Base-by-base conservation (phyloP, 805 yeast genomes). In the Sugiyamaella americana region DNA sequence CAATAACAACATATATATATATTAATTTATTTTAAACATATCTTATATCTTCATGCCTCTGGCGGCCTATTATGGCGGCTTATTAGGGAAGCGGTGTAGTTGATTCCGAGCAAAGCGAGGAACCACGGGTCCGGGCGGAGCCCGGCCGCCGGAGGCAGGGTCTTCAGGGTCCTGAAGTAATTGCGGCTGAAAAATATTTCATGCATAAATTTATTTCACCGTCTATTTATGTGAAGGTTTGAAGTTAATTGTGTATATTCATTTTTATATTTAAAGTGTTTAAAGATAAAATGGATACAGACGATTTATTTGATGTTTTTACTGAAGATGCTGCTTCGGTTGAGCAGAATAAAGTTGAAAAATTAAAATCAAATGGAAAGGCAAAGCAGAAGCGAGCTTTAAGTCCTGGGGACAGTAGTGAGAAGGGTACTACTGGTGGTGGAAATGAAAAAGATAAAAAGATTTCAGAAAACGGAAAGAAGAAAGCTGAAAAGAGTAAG, bases 251-350 rank as follows among this genome's bases (percentile, higher is more conserved):
- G n/a, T n/a, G n/a, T n/a, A n/a, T n/a, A n/a, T n/a, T n/a, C n/a
- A n/a, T n/a, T n/a, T n/a, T n/a, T n/a, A n/a, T n/a, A n/a, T n/a
- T n/a, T n/a, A n/a, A n/a, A n/a, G n/a, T n/a, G n/a, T n/a, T n/a
- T n/a, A n/a, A n/a, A n/a, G n/a, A n/a, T n/a, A 50, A 16, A n/a
- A 51, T 46, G 53, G 56, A 51, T 22, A 40, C 48, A 22, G 58
- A 52, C 49, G 65, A 61, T 43, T 44, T 63, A 35, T 63, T 63
- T 43, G 55, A 51, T 29, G 67, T 64, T 32, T 63, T 63, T 48
- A 49, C 55, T 4, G 65, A 63, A 51, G 52, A 57, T 11, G 56
- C 60, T 42, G 37, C 52, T 43, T 47, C 51, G 40, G 46, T 48
- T 37, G 40, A 53, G 49, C 17, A 51, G 13, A 45, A 44, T 39